phyloP scores from a whole-genome alignment of 2,329 filamentous ascomycete species.

The Epichloe uncinata region DNA sequence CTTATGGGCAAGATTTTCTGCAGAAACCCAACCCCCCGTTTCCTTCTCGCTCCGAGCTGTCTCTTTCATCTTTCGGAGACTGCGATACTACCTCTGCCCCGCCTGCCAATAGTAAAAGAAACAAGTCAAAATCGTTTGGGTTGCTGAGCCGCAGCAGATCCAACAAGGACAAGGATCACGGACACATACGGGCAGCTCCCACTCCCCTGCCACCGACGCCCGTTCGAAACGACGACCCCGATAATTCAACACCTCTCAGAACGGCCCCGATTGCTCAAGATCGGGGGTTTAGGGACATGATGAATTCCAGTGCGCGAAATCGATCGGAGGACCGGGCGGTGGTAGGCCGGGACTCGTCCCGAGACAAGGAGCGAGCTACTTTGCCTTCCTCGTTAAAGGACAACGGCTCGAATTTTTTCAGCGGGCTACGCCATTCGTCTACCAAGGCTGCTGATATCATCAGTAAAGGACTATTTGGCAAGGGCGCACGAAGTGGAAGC shows the following conservation, averaged over 20 bases:
- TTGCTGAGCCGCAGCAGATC: constrained; percentile 39
- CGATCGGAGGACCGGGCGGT: constrained; percentile 57
- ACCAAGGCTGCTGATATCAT: constrained; percentile 68
- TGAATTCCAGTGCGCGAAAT: constrained; percentile 51
- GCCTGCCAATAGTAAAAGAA: constrained; percentile 27
- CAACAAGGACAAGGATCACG: constrained; percentile 35
- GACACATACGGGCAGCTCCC: constrained; percentile 24
- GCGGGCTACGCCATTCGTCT: constrained; percentile 58
- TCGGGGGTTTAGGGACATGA: constrained; percentile 53
- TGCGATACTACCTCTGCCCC: constrained; percentile 25
- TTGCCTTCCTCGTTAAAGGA: constrained; percentile 46
- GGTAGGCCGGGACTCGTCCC: constrained; percentile 29
- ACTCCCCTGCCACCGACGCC: constrained; percentile 11
- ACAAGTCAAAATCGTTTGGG: constrained; percentile 42
- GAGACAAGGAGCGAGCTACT: constrained; percentile 34
- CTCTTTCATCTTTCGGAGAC: constrained; percentile 35
- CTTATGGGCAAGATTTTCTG: constrained; percentile 18
- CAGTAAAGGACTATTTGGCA: constrained; percentile 72
- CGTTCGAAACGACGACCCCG: constrained; percentile 16
- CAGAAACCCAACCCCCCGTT: constrained; percentile 27
- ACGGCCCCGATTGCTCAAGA: constrained; percentile 54
- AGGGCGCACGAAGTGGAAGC: constrained; percentile 59
- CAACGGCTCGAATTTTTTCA: constrained; percentile 52
- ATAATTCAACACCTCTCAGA: constrained; percentile 30
- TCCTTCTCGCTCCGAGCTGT: constrained; percentile 38